Base-by-base conservation (phyloP, 2,329 filamentous ascomycete species). In the Fusarium sp. region DNA sequence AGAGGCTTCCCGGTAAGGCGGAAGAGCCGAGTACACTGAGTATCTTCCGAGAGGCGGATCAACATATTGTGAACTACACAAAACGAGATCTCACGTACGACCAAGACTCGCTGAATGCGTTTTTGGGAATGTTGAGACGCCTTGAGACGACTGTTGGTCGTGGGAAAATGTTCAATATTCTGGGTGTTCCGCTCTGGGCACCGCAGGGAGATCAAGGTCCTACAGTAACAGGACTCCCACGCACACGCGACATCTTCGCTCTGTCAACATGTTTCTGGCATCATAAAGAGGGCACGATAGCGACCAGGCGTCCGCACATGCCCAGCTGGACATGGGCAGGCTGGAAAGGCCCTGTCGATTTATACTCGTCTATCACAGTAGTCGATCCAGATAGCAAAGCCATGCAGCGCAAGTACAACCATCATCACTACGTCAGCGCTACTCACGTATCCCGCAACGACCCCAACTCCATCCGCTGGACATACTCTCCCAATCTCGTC, bases 301-400 rank as follows among this genome's bases (percentile, higher is more conserved):
- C 75, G 2, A 71, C 57, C n/a, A 58, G 78, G 44, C 72, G 78
- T 2, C 60, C 65, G 0, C 78, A 80, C 42, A 67, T 80, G 53
- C 79, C 79, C 11, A 80, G 79, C 61, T 80, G 79, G 79, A 78
- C 78, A 3, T 80, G 79, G 79, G 78, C 78, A 4, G 79, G 79
- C 3, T 80, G 79, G 79, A 71, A 74, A 20, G 79, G 79, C 16
- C 68, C 76, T 7, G 79, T 80, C 14, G 78, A 79, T 30, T 66
- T 80, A 45, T 73, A 76, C 62, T 80, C 78, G 8, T 78, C 77
- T 13, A 75, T 80, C 25, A 69, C 74, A 4, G 73, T 80, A n/a
- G 71, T 74, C 8, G 78, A 79, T 29, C 70, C 76, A 3, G 76
- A 77, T 20, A 75, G 67, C 41, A 77, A 72, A 30, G 46, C 64